phyloP scores from a whole-genome alignment of 306 rosid species.

The Gillenia trifoliata region DNA sequence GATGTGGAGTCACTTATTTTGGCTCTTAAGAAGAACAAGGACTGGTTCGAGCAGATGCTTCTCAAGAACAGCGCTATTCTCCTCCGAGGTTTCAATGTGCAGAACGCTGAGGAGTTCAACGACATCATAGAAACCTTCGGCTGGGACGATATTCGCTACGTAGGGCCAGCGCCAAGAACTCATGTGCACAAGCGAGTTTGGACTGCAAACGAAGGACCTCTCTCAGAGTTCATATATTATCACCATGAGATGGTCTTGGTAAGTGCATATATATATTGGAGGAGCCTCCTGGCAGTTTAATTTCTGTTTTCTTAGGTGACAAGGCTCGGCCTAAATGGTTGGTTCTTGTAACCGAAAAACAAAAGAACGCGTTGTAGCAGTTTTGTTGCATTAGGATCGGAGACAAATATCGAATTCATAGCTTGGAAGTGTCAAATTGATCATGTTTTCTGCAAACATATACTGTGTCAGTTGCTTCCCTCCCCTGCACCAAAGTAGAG shows the following conservation, averaged over 20 bases:
- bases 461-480: no score
- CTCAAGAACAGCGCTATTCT: slow-evolving; percentile 69
- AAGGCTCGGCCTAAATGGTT: no score
- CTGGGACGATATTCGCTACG: slow-evolving; percentile 77
- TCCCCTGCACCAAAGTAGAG: no score
- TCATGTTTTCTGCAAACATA: background rate
- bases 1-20: slow-evolving; percentile 40
- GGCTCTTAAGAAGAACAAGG: slow-evolving; percentile 41
- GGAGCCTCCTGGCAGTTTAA: no score
- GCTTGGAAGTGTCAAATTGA: background rate
- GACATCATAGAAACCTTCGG: slow-evolving; percentile 54
- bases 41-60: slow-evolving; percentile 74
- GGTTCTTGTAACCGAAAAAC: no score
- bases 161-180: slow-evolving; percentile 82
- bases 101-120: slow-evolving; percentile 57
- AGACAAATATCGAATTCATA: no score
- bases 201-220: slow-evolving; percentile 97
- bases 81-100: slow-evolving; percentile 56
- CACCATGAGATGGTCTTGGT: slow-evolving; percentile 98
- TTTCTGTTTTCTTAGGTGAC: no score
- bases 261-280: slow-evolving; percentile 20
- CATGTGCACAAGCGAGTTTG: slow-evolving; percentile 67
- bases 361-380: no score
- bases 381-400: no score
- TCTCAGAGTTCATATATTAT: slow-evolving; percentile 71